These are phyloP conservation scores for Xylariaceae sp. DNA, from an alignment of 2,329 filamentous ascomycete genomes.

Conservation along the genomic window DNA sequence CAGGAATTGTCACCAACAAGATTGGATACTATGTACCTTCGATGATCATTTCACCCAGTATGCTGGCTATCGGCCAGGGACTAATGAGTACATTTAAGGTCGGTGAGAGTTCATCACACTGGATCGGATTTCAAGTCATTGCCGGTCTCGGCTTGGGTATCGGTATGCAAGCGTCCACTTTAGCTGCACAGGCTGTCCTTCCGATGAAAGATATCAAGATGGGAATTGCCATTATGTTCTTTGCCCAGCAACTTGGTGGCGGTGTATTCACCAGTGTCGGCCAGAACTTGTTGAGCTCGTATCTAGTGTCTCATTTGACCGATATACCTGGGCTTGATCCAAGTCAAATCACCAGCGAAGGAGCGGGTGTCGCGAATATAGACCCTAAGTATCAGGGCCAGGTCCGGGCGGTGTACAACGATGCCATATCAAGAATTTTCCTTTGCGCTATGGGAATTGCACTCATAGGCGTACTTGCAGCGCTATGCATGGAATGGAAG, in stretches of 20 bases:
- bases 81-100: conserved; percentile 53
- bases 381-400: conserved; percentile 36
- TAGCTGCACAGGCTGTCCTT: conserved; percentile 46
- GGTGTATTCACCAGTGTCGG: conserved; percentile 42
- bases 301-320: conserved; percentile 26
- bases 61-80: conserved; percentile 50
- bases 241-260: conserved; percentile 42
- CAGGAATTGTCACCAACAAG: conserved; percentile 44
- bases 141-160: conserved; percentile 55
- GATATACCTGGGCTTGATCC: conserved; percentile 31
- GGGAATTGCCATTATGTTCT: conserved; percentile 41
- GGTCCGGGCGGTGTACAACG: conserved; percentile 55
- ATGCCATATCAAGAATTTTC: conserved; percentile 48
- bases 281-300: conserved; percentile 35
- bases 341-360: conserved; percentile 28
- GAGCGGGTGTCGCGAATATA: conserved; percentile 46
- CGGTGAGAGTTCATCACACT: conserved; percentile 42
- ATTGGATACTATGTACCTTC: conserved; percentile 58
- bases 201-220: conserved; percentile 38
- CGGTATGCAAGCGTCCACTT: conserved; percentile 53
- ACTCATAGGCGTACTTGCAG: conserved; percentile 44
- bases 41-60: conserved; percentile 47
- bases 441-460: conserved; percentile 51
- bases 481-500: conserved; percentile 54
- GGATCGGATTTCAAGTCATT: conserved; percentile 58